Conservation (phyloP, 2,329 filamentous ascomycete species). For the Tolypocladium amazonense region DNA sequence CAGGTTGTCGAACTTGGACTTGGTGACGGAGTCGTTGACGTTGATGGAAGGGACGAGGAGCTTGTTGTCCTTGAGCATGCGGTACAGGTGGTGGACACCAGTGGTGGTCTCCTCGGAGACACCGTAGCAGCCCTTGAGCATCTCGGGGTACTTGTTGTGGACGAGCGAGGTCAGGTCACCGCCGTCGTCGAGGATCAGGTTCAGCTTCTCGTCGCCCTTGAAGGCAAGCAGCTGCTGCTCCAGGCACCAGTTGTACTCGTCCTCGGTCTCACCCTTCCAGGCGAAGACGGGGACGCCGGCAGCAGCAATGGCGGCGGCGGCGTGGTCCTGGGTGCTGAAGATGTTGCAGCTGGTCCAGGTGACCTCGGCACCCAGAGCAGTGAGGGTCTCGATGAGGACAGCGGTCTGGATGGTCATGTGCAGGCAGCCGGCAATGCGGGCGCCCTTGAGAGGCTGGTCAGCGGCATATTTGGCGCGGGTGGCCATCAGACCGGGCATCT, state of each 20-base stretch:
- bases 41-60: constrained; percentile 95
- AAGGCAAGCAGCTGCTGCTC: constrained; percentile 97
- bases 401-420: constrained; percentile 99
- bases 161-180: constrained; percentile 94
- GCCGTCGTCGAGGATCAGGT: constrained; percentile 98
- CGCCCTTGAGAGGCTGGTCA: constrained; percentile 89
- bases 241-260: constrained; percentile 99
- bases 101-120: constrained; percentile 99
- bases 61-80: constrained; percentile 84
- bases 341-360: constrained; percentile 99
- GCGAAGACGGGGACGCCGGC: constrained; percentile 77
- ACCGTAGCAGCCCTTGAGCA: constrained; percentile 97
- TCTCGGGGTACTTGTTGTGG: constrained; percentile 96
- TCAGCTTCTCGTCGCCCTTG: constrained; percentile 93
- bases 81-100: constrained; percentile 98
- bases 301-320: constrained; percentile 92
- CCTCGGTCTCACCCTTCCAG: constrained; percentile 89
- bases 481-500: constrained; percentile 97
- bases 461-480: constrained; percentile 83
- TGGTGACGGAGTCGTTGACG: constrained; percentile 99
- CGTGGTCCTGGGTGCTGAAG: constrained; percentile 98
- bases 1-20: constrained; percentile 99
- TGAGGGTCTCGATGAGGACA: constrained; percentile 97
- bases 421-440: constrained; percentile 93
- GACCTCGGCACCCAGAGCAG: constrained; percentile 88